Base-by-base conservation (phyloP, 192 early-diverging fungal species). In the Piromyces finnis region DNA sequence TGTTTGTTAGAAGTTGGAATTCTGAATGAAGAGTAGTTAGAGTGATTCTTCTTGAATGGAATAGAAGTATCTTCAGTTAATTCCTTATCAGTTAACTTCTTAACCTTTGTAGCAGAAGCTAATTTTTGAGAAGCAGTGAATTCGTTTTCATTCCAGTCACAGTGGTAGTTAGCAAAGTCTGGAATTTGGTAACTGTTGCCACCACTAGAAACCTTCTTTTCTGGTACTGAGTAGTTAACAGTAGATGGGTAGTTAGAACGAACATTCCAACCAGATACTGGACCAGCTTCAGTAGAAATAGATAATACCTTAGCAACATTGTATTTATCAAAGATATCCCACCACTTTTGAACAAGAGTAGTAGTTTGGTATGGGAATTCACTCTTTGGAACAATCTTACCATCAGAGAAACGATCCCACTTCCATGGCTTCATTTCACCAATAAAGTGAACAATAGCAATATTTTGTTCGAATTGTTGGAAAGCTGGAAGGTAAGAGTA, bases 351-450 rank as follows among this genome's bases (percentile, higher is more conserved):
- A 26, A 93, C 86, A 36, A 94, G 82, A 32, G 86, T 84, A 17
- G 86, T 81, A 27, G 86, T 87, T 81, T 90, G 87, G 79, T 86
- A 83, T 83, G 89, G 81, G 79, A 85, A 84, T 30, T 87, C 86
- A 35, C 81, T 86, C 26, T 80, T 80, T 30, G 87, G 80, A 30
- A 89, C 83, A 18, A 93, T 83, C 16, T 82, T 82, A 30, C 92
- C 91, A 79, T 91, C 89, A 18, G 87, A 82, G 41, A 88, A 90
- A 28, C 92, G 90, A 29, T 89, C 86, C 86, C 90, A 94, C 78
- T 89, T 88, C 97, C 97, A 98, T 12, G 97, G 97, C 86, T 98
- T 98, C 27, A 88, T 85, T 9, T 84, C 79, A 6, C 97, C 97
- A 79, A 96, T 94, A 85, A 98, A 98, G 81, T 98, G 97, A 29